These are phyloP conservation scores for Musa itinerans DNA, from an alignment of 176 grass and related monocot genomes.

Conservation along the genomic window DNA sequence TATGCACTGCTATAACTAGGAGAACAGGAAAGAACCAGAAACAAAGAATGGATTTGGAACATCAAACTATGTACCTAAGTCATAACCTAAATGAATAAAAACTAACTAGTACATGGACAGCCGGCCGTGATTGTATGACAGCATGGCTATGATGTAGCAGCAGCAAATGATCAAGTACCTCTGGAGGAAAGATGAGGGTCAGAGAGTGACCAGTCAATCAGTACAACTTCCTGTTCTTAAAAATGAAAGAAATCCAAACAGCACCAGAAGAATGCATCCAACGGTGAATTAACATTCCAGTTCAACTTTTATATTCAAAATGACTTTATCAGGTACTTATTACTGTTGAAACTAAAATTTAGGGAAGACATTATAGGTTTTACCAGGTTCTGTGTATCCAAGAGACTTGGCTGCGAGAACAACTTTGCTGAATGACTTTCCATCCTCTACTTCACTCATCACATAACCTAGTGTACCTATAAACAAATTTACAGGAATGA, in stretches of 20 bases:
- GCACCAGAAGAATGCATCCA: neutral
- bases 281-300: neutral
- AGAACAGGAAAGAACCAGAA: neutral
- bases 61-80: neutral
- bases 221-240: neutral
- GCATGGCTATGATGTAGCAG: neutral
- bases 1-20: neutral
- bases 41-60: neutral
- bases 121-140: neutral
- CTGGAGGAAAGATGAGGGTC: neutral
- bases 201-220: neutral
- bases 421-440: slow-evolving; percentile 75
- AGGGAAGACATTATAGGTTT: neutral
- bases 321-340: neutral
- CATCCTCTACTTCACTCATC: slow-evolving; percentile 86
- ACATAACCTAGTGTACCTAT: slow-evolving; percentile 92
- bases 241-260: neutral
- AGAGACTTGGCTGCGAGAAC: slow-evolving; percentile 71
- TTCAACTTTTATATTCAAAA: neutral
- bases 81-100: neutral
- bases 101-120: neutral
- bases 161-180: neutral
- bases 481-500: neutral
- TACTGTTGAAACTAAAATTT: neutral
- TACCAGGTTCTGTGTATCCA: slow-evolving; percentile 94